Percentiles rank a stretch among this genome's conserved stretches.
Conservation (phyloP, 768 basidiomycete genomes). For the Chalciporus piperatus region DNA sequence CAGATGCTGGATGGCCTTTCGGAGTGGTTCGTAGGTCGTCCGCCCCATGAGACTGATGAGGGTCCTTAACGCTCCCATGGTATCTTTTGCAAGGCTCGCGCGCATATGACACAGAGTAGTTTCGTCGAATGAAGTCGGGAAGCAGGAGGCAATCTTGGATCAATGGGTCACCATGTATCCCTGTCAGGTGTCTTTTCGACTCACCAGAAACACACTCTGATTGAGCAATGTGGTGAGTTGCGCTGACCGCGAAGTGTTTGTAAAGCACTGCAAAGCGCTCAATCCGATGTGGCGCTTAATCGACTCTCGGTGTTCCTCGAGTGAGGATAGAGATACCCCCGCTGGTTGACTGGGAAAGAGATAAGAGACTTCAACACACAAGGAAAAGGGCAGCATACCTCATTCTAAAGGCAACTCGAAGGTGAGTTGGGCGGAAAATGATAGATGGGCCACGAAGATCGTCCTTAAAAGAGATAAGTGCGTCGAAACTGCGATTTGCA, state of each 20-base stretch:
- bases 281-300: conserved; percentile 40
- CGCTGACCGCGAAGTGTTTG: conserved; percentile 36
- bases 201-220: conserved; percentile 42
- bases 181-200: conserved; percentile 8
- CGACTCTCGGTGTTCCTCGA: conserved; percentile 37
- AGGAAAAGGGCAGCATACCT: conserved; percentile 34
- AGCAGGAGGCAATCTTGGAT: conserved; percentile 44
- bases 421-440: conserved; percentile 44
- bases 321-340: conserved; percentile 38
- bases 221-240: conserved; percentile 42
- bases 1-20: conserved; percentile 33
- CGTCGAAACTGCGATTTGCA: not conserved
- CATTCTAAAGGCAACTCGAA: conserved; percentile 35
- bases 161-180: conserved; percentile 4
- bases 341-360: conserved; percentile 38
- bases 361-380: not conserved
- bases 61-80: conserved; percentile 18
- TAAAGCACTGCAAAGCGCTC: conserved; percentile 38
- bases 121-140: conserved; percentile 39
- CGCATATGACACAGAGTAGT: conserved; percentile 14
- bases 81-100: conserved; percentile 1
- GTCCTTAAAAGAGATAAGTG: conserved; percentile 14
- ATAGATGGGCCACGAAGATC: conserved; percentile 34
- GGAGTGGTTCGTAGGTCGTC: conserved; percentile 35
- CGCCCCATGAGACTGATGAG: conserved; percentile 32